Evolutionary conservation across 164 flowering plant species (phyloP).

Genomic region (Litsea cubeba): DNA sequence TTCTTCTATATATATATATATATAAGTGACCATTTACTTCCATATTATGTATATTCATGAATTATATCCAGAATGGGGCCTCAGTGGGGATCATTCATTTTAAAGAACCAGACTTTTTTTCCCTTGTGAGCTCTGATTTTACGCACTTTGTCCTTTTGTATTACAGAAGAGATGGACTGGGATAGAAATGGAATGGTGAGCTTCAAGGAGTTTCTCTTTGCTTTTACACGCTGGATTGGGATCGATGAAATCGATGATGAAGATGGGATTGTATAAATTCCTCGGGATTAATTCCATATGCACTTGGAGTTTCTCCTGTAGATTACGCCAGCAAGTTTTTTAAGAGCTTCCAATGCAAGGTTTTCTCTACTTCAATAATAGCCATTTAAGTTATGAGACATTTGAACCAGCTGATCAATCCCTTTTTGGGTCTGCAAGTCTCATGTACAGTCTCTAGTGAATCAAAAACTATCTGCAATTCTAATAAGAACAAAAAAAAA

Average conservation of each 20-base stretch:
- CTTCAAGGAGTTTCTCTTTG: conserved; percentile 95
- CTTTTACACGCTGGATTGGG: conserved; percentile 93
- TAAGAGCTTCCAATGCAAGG: neutral
- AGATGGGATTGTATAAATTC: conserved; percentile 22
- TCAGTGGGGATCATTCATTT: too few species aligned
- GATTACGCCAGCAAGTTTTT: neutral
- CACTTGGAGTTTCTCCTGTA: neutral
- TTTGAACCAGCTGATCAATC: conserved; percentile 3
- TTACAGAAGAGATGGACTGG: conserved; percentile 99
- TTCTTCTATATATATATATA: too few species aligned
- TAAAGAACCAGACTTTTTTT: too few species aligned
- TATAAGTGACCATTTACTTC: too few species aligned
- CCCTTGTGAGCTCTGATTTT: too few species aligned
- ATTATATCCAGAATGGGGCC: too few species aligned
- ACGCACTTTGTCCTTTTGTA: neutral
- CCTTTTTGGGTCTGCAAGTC: conserved; percentile 7
- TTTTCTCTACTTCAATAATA: conserved; percentile 8
- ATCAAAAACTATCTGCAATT: neutral
- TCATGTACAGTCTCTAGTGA: conserved; percentile 10
- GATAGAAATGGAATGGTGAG: conserved; percentile 94
- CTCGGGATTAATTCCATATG: neutral
- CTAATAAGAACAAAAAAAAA: neutral
- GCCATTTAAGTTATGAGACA: conserved; percentile 3
- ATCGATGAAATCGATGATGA: conserved; percentile 71
- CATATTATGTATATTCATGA: too few species aligned